Conservation (phyloP, 371 early-diverging fungal species). For the Polyrhizophydium stewartii region DNA sequence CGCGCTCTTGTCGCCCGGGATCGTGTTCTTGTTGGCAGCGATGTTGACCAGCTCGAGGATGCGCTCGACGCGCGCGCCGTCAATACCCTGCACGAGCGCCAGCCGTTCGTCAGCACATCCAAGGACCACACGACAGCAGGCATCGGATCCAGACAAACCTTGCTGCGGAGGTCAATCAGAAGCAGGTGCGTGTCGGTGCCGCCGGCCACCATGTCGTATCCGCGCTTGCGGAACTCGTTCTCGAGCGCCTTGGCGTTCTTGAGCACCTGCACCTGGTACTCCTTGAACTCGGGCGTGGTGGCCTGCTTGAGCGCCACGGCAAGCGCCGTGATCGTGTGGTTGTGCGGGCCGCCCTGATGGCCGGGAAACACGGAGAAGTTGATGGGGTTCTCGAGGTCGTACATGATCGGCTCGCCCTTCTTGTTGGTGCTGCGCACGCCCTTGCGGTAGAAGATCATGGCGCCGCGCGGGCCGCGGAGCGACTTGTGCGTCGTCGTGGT, state of each 20-base stretch:
- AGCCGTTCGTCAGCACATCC: neutral
- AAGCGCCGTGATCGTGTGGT: slow-evolving; percentile 98
- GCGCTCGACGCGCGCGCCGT: slow-evolving; percentile 94
- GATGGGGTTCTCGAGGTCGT: slow-evolving; percentile 90
- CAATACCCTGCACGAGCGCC: slow-evolving; percentile 51
- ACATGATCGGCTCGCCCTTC: slow-evolving; percentile 76
- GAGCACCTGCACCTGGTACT: slow-evolving; percentile 88
- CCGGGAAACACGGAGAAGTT: slow-evolving; percentile 98
- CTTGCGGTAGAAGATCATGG: slow-evolving; percentile 97
- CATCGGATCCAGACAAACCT: slow-evolving; percentile 32
- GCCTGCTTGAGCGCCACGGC: slow-evolving; percentile 95
- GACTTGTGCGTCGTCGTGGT: slow-evolving; percentile 99
- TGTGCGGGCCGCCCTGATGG: slow-evolving; percentile 99
- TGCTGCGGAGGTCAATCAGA: slow-evolving; percentile 83
- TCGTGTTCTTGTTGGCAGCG: slow-evolving; percentile 98
- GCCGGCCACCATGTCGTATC: slow-evolving; percentile 86
- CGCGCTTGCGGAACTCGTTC: slow-evolving; percentile 59
- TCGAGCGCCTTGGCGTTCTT: slow-evolving; percentile 89
- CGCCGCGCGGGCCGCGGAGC: slow-evolving; percentile 98
- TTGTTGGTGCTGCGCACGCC: slow-evolving; percentile 77
- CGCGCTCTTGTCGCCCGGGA: slow-evolving; percentile 94
- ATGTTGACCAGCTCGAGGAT: slow-evolving; percentile 92
- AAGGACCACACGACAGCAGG: neutral
- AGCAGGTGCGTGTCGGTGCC: slow-evolving; percentile 96
- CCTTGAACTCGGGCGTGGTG: slow-evolving; percentile 76